These are phyloP conservation scores for Rhynchospora breviuscula DNA, from an alignment of 176 grass and related monocot species.

Conservation along the genomic window DNA sequence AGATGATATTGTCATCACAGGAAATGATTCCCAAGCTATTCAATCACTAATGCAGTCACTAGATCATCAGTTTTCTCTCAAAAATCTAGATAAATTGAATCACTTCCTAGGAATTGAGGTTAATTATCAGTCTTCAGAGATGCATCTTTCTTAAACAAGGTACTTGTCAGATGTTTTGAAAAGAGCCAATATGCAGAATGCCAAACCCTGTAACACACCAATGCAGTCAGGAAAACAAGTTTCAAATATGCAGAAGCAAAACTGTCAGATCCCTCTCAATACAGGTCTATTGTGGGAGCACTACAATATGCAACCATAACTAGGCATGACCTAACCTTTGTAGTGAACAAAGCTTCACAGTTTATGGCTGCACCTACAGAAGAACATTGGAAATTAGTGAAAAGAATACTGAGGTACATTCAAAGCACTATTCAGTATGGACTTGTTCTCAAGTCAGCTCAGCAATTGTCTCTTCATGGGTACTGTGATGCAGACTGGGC, in stretches of 20 bases:
- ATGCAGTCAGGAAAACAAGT: background rate
- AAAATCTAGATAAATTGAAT: background rate
- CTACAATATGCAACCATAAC: background rate
- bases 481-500: background rate
- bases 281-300: background rate
- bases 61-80: background rate
- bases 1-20: background rate
- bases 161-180: background rate
- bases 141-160: background rate
- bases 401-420: constrained; percentile 15
- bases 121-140: background rate
- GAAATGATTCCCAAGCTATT: background rate
- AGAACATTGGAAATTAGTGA: background rate
- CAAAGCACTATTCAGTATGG: background rate
- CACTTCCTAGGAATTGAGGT: background rate
- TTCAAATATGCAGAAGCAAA: background rate
- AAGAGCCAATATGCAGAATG: background rate
- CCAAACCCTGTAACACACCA: background rate
- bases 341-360: too few relatives aligned
- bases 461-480: too few relatives aligned
- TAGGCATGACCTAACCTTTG: too few relatives aligned
- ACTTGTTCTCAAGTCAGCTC: background rate
- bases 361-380: constrained; percentile 1
- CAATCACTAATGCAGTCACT: background rate
- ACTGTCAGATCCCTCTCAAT: background rate